Conservation (phyloP, 2,329 filamentous ascomycete species). For the Colletotrichum caudatum region DNA sequence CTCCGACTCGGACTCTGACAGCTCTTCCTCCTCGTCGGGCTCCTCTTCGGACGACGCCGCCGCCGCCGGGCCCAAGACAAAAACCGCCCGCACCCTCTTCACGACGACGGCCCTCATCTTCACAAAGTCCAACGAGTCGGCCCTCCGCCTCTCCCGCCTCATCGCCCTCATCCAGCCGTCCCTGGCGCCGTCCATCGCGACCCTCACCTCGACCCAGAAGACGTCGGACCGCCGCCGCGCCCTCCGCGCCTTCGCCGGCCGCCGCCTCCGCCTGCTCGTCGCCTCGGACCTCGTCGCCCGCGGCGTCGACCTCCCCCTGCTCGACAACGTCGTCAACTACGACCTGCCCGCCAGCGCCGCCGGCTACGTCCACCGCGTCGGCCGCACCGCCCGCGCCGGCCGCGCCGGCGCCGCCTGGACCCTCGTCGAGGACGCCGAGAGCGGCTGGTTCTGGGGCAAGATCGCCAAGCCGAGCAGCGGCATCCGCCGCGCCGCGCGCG, state of each 20-base stretch:
- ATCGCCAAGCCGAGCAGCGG: conserved; percentile 71
- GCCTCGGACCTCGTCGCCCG: conserved; percentile 94
- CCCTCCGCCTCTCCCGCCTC: conserved; percentile 86
- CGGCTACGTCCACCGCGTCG: conserved; percentile 91
- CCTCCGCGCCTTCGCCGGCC: conserved; percentile 72
- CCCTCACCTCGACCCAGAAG: conserved; percentile 82
- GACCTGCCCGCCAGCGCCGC: conserved; percentile 85
- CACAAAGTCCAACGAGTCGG: conserved; percentile 89
- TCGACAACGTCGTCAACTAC: conserved; percentile 93
- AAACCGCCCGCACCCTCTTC: conserved; percentile 43
- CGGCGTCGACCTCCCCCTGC: conserved; percentile 83
- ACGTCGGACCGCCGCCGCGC: conserved; percentile 76
- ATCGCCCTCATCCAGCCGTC: conserved; percentile 74
- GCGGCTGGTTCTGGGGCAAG: conserved; percentile 91
- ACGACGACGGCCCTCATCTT: conserved; percentile 78
- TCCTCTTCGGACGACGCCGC: conserved; percentile 31
- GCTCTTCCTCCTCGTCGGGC: conserved; percentile 43
- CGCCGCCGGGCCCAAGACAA: conserved; percentile 22
- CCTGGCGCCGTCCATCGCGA: conserved; percentile 70
- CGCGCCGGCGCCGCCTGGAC: conserved; percentile 85
- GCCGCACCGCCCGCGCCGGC: conserved; percentile 88
- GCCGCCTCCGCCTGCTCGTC: conserved; percentile 79
- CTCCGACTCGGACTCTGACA: conserved; percentile 39
- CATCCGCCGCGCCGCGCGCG: conserved; percentile 57
- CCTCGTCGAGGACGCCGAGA: conserved; percentile 83